A percentile compares a stretch with the other conserved stretches of the same genome.
phyloP scores from a whole-genome alignment of 345 rosid genomes.

The Eucalyptus melliodora region DNA sequence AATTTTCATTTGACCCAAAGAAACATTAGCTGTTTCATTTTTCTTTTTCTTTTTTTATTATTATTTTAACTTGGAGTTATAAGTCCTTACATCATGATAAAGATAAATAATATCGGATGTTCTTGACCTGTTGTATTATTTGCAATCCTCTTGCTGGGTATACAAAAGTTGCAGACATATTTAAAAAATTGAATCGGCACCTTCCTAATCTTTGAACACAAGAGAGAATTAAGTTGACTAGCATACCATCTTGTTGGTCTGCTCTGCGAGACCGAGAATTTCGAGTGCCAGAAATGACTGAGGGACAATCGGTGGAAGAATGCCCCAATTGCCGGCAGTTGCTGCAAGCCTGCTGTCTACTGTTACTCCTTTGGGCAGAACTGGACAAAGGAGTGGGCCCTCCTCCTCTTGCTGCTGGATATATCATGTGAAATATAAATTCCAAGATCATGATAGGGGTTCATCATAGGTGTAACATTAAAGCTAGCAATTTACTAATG shows the following conservation, averaged over 20 bases:
- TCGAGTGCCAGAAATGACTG: slow-evolving; percentile 30
- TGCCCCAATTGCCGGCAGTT: slow-evolving; percentile 82
- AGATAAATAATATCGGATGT: background rate
- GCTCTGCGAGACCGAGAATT: slow-evolving; percentile 25
- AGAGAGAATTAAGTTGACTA: background rate
- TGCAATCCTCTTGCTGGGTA: background rate
- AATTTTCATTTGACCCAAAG: background rate
- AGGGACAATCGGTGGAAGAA: slow-evolving; percentile 61
- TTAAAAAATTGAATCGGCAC: background rate
- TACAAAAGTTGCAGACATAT: background rate
- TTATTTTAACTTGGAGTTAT: background rate
- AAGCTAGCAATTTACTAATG: background rate
- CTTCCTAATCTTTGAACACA: background rate
- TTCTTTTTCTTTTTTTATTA: background rate
- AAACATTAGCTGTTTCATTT: background rate
- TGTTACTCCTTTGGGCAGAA: slow-evolving; percentile 43
- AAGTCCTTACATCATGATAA: background rate
- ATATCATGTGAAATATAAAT: background rate
- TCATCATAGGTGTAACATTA: background rate
- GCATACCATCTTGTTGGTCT: slow-evolving; percentile 41
- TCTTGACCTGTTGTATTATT: background rate
- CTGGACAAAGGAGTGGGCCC: slow-evolving; percentile 28
- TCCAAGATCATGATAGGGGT: background rate
- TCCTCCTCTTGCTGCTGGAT: slow-evolving; percentile 42
- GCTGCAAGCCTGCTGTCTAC: slow-evolving; percentile 39